Evolutionary conservation across 1,284 basidiomycete genomes (phyloP).

Genomic region (Bjerkandera adusta): DNA sequence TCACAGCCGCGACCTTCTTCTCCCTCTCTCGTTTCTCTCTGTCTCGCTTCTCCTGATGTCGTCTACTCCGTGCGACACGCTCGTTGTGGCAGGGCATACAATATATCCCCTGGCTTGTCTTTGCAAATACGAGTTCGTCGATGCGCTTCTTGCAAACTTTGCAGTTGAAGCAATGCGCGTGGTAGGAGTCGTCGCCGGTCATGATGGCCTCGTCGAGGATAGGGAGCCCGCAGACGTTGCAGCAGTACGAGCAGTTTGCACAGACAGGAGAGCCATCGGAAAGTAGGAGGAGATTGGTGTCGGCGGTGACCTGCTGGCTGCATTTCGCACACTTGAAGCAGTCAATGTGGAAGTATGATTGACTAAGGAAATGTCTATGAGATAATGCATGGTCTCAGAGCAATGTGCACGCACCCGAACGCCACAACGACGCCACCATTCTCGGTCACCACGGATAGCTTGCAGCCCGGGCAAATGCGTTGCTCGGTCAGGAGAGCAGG

Average conservation of each 20-base stretch:
- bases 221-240: slow-evolving; percentile 87
- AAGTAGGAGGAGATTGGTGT: slow-evolving; percentile 93
- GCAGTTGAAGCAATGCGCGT: slow-evolving; percentile 98
- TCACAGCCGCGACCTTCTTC: slow-evolving; percentile 19
- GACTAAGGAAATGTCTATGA: slow-evolving; percentile 39
- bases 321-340: slow-evolving; percentile 88
- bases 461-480: slow-evolving; percentile 83
- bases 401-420: slow-evolving; percentile 66
- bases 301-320: slow-evolving; percentile 77
- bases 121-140: slow-evolving; percentile 97
- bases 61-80: slow-evolving; percentile 87
- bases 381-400: slow-evolving; percentile 18
- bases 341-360: slow-evolving; percentile 81
- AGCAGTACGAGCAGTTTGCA: slow-evolving; percentile 95
- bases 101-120: slow-evolving; percentile 97
- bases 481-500: slow-evolving; percentile 40
- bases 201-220: slow-evolving; percentile 98
- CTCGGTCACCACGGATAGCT: slow-evolving; percentile 78
- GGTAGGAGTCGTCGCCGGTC: slow-evolving; percentile 98
- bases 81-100: slow-evolving; percentile 99
- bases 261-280: slow-evolving; percentile 98
- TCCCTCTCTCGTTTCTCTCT: slow-evolving; percentile 48
- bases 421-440: slow-evolving; percentile 87
- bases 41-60: slow-evolving; percentile 87
- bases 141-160: slow-evolving; percentile 93